Conservation (phyloP, 495 filamentous ascomycete species). For the Chaetomium tenue region DNA sequence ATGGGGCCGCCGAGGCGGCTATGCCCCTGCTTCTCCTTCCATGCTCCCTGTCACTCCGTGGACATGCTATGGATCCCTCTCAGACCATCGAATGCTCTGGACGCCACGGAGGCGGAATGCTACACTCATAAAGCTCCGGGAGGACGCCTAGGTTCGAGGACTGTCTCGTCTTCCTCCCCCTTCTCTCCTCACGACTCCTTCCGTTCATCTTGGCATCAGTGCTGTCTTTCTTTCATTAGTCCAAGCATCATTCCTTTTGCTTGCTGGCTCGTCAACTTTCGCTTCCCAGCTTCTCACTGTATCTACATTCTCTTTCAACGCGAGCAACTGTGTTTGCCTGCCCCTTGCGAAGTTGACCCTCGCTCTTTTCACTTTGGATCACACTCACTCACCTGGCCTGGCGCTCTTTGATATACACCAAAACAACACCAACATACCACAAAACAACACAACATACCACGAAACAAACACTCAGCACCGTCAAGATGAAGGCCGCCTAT, state of each 20-base stretch:
- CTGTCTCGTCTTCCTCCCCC: conserved; percentile 15
- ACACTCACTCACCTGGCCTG: conserved; percentile 22
- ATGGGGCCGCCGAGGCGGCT: conserved; percentile 9
- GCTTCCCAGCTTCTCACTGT: conserved; percentile 33
- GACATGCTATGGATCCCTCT: conserved; percentile 14
- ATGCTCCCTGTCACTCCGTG: conserved; percentile 4
- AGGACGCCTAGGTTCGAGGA: conserved; percentile 14
- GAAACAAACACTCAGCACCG: conserved; percentile 18
- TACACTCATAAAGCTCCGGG: conserved; percentile 29
- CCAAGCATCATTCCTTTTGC: conserved; percentile 41
- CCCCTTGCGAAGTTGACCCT: conserved; percentile 49
- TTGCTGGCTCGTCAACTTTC: conserved; percentile 38
- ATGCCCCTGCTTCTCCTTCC: conserved; percentile 5
- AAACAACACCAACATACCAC: conserved; percentile 15
- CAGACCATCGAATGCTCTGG: conserved; percentile 10
- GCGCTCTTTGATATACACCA: conserved; percentile 22
- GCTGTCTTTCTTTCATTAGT: conserved; percentile 27
- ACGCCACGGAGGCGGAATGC: conserved; percentile 1
- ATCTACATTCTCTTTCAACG: conserved; percentile 32
- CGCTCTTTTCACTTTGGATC: conserved; percentile 40
- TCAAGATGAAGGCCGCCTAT: conserved; percentile 50
- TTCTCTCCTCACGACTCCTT: conserved; percentile 28
- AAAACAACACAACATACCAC: conserved; percentile 19
- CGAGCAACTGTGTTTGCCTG: conserved; percentile 47
- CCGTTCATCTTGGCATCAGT: conserved; percentile 23